Conservation (phyloP, 106 monocot species). For the Platanthera zijinensis region DNA sequence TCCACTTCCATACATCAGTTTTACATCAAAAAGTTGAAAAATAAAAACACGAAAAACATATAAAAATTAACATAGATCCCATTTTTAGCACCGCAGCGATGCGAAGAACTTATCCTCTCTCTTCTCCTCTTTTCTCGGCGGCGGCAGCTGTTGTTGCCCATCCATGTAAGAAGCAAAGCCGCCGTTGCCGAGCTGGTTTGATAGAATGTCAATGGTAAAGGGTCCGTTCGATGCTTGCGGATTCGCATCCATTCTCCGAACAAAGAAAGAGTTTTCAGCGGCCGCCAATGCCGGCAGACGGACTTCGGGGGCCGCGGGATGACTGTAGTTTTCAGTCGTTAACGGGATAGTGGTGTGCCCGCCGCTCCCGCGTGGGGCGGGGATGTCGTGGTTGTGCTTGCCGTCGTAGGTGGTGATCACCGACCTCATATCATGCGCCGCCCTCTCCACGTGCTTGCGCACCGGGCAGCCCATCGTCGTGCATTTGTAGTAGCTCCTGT, state of each 20-base stretch:
- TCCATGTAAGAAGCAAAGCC: neutral
- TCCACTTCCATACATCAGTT: neutral
- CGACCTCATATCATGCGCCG: slow-evolving; percentile 53
- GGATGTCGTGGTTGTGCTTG: slow-evolving; percentile 91
- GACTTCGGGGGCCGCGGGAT: slow-evolving; percentile 16
- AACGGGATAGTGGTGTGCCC: neutral
- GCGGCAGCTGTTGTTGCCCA: neutral
- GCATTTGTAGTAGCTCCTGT: slow-evolving; percentile 98
- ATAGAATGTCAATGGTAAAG: neutral
- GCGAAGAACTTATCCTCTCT: slow-evolving; percentile 23
- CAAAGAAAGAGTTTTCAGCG: neutral
- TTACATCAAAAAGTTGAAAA: neutral
- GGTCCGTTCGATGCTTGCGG: neutral
- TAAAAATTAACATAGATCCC: neutral
- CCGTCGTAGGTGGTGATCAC: slow-evolving; percentile 95
- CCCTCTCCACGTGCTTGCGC: slow-evolving; percentile 89
- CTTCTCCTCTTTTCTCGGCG: slow-evolving; percentile 4
- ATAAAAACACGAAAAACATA: neutral
- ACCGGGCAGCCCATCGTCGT: slow-evolving; percentile 65
- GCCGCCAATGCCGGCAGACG: slow-evolving; percentile 14
- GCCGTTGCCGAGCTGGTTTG: neutral
- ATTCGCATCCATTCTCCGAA: neutral
- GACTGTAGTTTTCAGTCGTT: neutral
- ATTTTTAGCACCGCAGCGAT: slow-evolving; percentile 10
- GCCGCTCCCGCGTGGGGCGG: slow-evolving; percentile 49